Percentiles rank a stretch among this genome's conserved stretches.
Evolutionary conservation across 2,329 filamentous ascomycete species (phyloP).

Genomic region (Alternaria triticina): DNA sequence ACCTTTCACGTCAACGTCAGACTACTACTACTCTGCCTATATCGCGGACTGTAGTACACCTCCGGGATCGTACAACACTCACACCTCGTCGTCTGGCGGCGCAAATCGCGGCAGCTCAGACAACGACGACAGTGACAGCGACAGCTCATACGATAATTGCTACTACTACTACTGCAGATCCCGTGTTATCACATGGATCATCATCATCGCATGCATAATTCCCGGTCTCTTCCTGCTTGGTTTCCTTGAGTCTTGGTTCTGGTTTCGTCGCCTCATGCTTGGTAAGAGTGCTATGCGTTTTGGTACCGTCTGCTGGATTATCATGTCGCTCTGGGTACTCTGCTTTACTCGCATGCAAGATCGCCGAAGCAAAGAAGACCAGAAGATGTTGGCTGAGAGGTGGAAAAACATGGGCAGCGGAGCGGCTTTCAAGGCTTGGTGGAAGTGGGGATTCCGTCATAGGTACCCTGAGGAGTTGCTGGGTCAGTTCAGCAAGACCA

Average conservation of each 20-base stretch:
- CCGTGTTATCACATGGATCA: constrained; percentile 30
- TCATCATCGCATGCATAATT: constrained; percentile 35
- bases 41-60: constrained; percentile 32
- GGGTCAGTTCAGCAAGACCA: constrained; percentile 37
- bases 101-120: not conserved
- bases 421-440: constrained; percentile 42
- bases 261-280: constrained; percentile 45
- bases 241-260: constrained; percentile 41
- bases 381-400: constrained; percentile 35
- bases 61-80: constrained; percentile 13
- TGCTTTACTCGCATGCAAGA: constrained; percentile 44
- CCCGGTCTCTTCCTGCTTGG: constrained; percentile 41
- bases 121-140: not conserved
- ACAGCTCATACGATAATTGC: constrained; percentile 8
- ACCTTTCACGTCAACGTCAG: constrained; percentile 26
- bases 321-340: constrained; percentile 36
- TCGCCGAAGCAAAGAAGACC: constrained; percentile 37
- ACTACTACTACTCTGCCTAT: constrained; percentile 35
- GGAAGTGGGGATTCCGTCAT: constrained; percentile 40
- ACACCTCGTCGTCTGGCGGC: not conserved
- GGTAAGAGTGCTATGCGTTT: constrained; percentile 38
- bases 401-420: constrained; percentile 38
- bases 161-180: constrained; percentile 22
- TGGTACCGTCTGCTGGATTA: constrained; percentile 42
- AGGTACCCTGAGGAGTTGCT: constrained; percentile 38